Base-by-base conservation (phyloP, 441 rosid genomes). In the Raphanus hybrid region DNA sequence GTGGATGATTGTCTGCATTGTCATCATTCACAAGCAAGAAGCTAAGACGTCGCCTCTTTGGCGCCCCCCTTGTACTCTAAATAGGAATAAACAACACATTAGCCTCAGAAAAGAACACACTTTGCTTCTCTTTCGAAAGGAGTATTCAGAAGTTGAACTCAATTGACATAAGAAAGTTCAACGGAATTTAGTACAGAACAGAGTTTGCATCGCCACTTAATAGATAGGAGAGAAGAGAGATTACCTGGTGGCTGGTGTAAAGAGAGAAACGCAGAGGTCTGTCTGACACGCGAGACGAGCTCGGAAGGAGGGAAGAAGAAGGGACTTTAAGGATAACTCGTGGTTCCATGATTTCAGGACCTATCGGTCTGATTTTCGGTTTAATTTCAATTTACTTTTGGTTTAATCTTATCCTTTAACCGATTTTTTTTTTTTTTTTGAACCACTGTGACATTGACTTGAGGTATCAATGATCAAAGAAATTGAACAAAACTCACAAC, bases 1-100 rank as follows among this genome's bases (percentile, higher is more conserved):
- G 65, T 52, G 69, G 43, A 70, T 66, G 18, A 66, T 39, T 58
- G 76, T 80, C 69, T 70, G 73, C 82, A 80, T 80, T 70, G 9
- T 78, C 70, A 48, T 23, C 26, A 23, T 23, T 23, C 9, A 23
- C 65, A 69, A 23, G 26, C 9, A 67, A 43, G 67, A 64, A n/a
- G 2, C 52, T 29, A 20, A 35, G 48, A 16, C 23, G 14, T 57
- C 62, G 20, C 41, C 29, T 52, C 50, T 27, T 8, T 32, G 6
- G 35, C 5, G 52, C 5, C 23, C 32, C 32, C 58, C 32, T 57
- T 35, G 4, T 1, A 7, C 34, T 67, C 59, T 67, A 48, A 35
- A 14, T 2, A 59, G 14, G 23, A 6, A 32, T 6, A 20, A 7
- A 32, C 20, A 16, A 16, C 15, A 15, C 32, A 50, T 37, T 14